Percentiles rank a stretch among this genome's conserved stretches.
phyloP scores from a whole-genome alignment of 2,329 filamentous ascomycete genomes.

The Capronia americana region DNA sequence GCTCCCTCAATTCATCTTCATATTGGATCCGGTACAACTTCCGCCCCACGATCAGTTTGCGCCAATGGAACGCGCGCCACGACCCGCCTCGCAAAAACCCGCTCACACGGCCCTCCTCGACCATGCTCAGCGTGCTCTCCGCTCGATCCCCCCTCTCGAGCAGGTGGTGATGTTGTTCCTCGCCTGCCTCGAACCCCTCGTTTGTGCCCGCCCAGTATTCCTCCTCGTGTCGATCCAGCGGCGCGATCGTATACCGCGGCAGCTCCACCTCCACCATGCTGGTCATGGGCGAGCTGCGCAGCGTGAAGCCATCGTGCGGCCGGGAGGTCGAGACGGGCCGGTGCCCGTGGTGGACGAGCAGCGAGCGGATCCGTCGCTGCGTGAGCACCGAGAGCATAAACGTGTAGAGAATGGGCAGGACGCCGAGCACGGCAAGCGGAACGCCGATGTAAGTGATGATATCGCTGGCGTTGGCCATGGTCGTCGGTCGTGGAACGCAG shows the following conservation, averaged over 20 bases:
- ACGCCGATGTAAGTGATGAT: slow-evolving; percentile 65
- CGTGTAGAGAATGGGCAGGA: slow-evolving; percentile 71
- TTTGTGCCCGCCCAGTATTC: slow-evolving; percentile 65
- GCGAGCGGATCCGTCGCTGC: slow-evolving; percentile 65
- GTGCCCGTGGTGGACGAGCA: slow-evolving; percentile 61
- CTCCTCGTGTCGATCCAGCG: slow-evolving; percentile 61
- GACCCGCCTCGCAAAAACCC: slow-evolving; percentile 65
- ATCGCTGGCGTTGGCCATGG: slow-evolving; percentile 49
- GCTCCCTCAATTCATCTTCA: slow-evolving; percentile 55
- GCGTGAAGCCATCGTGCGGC: slow-evolving; percentile 57
- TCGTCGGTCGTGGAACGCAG: too few relatives aligned
- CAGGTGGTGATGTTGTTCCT: slow-evolving; percentile 47
- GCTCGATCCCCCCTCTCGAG: slow-evolving; percentile 26
- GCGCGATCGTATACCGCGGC: slow-evolving; percentile 68
- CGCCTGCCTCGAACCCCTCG: slow-evolving; percentile 22
- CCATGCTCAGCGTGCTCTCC: slow-evolving; percentile 36
- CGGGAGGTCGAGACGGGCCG: slow-evolving; percentile 43
- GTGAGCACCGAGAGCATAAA: slow-evolving; percentile 66
- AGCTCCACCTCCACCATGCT: slow-evolving; percentile 71
- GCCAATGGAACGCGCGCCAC: slow-evolving; percentile 72
- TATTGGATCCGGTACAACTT: slow-evolving; percentile 70
- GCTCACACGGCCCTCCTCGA: slow-evolving; percentile 43
- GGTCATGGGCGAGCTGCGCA: slow-evolving; percentile 68
- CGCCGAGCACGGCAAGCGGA: slow-evolving; percentile 64
- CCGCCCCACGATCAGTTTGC: slow-evolving; percentile 65